These are phyloP conservation scores for Geotrichum cucujoidarum DNA, from an alignment of 1,139 yeast species.

Conservation along the genomic window DNA sequence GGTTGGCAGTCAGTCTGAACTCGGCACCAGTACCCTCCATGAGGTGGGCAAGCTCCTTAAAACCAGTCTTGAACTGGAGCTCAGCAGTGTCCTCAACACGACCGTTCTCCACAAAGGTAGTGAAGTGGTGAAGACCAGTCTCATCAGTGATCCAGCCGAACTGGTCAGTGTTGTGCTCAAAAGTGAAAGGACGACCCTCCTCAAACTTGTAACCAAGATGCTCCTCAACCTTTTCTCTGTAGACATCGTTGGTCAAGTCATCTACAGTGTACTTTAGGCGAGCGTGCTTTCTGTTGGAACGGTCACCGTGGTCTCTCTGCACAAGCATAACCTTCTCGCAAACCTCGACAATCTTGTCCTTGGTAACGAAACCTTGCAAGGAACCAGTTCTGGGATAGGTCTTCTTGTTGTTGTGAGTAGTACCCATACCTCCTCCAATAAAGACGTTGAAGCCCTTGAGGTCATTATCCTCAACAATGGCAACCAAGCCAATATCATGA, in stretches of 20 bases:
- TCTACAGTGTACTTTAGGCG: slow-evolving; percentile 96
- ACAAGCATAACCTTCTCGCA: slow-evolving; percentile 92
- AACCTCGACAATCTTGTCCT: slow-evolving; percentile 65
- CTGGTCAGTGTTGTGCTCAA: slow-evolving; percentile 82
- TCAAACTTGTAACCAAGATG: slow-evolving; percentile 71
- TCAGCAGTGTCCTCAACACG: slow-evolving; percentile 92
- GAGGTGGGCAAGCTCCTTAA: slow-evolving; percentile 68
- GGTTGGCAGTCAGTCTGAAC: slow-evolving; percentile 93
- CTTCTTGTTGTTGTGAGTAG: slow-evolving; percentile 93
- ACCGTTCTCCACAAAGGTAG: slow-evolving; percentile 93
- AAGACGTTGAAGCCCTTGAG: slow-evolving; percentile 74
- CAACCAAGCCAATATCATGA: slow-evolving; percentile 88
- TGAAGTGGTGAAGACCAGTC: slow-evolving; percentile 78
- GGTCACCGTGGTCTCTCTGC: slow-evolving; percentile 93
- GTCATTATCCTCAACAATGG: slow-evolving; percentile 66
- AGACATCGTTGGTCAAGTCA: slow-evolving; percentile 80
- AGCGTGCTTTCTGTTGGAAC: slow-evolving; percentile 95
- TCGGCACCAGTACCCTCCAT: slow-evolving; percentile 62
- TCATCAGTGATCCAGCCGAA: slow-evolving; percentile 87
- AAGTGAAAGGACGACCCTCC: slow-evolving; percentile 64
- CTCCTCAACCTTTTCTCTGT: slow-evolving; percentile 76
- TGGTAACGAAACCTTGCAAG: slow-evolving; percentile 67
- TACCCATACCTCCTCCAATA: slow-evolving; percentile 99
- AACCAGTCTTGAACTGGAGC: slow-evolving; percentile 84
- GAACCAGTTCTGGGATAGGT: slow-evolving; percentile 96